Percentiles rank a stretch among this genome's conserved stretches.
Evolutionary conservation across 257 asterid species (phyloP).

Genomic region (Nemophila menziesii): DNA sequence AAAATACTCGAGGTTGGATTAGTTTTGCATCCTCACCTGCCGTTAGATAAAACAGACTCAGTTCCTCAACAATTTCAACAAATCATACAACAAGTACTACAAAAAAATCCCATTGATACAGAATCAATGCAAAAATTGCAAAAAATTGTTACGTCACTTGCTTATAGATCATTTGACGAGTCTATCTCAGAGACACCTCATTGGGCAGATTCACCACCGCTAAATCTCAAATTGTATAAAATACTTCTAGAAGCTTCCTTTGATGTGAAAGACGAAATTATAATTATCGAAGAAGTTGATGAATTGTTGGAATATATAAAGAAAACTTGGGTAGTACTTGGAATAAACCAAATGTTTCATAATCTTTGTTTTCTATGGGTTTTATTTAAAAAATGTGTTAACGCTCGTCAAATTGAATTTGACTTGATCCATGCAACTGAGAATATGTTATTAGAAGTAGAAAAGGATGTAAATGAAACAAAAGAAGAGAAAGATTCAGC

Average conservation of each 20-base stretch:
- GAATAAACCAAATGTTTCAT: slow-evolving; percentile 53
- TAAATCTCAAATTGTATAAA: slow-evolving; percentile 58
- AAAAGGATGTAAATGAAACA: slow-evolving; percentile 28
- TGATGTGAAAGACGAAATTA: slow-evolving; percentile 55
- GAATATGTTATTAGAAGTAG: slow-evolving; percentile 52
- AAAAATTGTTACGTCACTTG: slow-evolving; percentile 41
- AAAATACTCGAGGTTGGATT: slow-evolving; percentile 77
- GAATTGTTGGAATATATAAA: slow-evolving; percentile 70
- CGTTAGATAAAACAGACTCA: slow-evolving; percentile 38
- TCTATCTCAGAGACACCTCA: slow-evolving; percentile 57
- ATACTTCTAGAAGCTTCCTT: slow-evolving; percentile 70
- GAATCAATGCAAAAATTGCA: slow-evolving; percentile 51
- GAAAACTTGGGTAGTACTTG: slow-evolving; percentile 78
- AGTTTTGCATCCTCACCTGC: slow-evolving; percentile 56
- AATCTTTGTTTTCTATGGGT: slow-evolving; percentile 79
- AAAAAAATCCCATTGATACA: slow-evolving; percentile 50
- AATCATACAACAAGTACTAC: slow-evolving; percentile 37
- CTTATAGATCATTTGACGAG: slow-evolving; percentile 76
- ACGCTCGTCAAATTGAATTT: slow-evolving; percentile 46
- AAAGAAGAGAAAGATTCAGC: slow-evolving; percentile 30
- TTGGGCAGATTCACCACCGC: slow-evolving; percentile 92
- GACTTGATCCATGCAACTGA: slow-evolving; percentile 67
- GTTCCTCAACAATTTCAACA: slow-evolving; percentile 42
- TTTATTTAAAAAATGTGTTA: slow-evolving; percentile 44
- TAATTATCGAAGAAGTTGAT: slow-evolving; percentile 76